Conservation (phyloP, 805 yeast genomes). For the Allodekkera sacchari region DNA sequence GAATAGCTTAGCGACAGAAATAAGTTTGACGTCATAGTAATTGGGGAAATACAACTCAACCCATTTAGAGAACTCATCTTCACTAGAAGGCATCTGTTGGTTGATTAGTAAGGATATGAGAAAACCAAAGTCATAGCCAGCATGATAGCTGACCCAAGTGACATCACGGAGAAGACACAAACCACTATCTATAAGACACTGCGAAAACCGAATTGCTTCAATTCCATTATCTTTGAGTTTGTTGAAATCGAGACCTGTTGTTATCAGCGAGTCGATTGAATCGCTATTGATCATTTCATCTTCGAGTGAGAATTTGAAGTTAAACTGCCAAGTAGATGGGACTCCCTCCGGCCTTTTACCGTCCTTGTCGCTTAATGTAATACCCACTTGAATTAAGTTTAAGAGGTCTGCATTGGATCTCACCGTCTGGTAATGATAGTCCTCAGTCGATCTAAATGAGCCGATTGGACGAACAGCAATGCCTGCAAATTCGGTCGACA, state of each 20-base stretch:
- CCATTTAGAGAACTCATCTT: conserved; percentile 69
- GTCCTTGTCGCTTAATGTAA: conserved; percentile 59
- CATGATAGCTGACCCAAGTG: conserved; percentile 88
- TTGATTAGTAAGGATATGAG: conserved; percentile 69
- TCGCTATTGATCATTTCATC: conserved; percentile 84
- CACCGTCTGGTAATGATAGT: conserved; percentile 93
- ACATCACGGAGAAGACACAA: conserved; percentile 61
- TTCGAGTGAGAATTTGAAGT: conserved; percentile 71
- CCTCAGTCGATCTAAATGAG: conserved; percentile 77
- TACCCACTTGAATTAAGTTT: conserved; percentile 78
- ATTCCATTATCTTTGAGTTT: conserved; percentile 73
- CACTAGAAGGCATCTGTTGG: conserved; percentile 69
- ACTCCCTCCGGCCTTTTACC: conserved; percentile 62
- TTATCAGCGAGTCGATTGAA: conserved; percentile 68
- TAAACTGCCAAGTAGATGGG: conserved; percentile 92
- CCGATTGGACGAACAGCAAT: conserved; percentile 95
- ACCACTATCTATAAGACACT: conserved; percentile 78
- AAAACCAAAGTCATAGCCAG: conserved; percentile 92
- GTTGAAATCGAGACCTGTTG: conserved; percentile 76
- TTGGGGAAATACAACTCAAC: conserved; percentile 69
- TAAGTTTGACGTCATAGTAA: conserved; percentile 70
- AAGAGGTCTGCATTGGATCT: conserved; percentile 85
- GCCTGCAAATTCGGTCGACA: conserved; percentile 94
- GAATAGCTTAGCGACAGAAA: conserved; percentile 24
- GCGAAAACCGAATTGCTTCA: conserved; percentile 72